Conservation (phyloP, 1,284 basidiomycete genomes). For the Ceratobasidium sp. region DNA sequence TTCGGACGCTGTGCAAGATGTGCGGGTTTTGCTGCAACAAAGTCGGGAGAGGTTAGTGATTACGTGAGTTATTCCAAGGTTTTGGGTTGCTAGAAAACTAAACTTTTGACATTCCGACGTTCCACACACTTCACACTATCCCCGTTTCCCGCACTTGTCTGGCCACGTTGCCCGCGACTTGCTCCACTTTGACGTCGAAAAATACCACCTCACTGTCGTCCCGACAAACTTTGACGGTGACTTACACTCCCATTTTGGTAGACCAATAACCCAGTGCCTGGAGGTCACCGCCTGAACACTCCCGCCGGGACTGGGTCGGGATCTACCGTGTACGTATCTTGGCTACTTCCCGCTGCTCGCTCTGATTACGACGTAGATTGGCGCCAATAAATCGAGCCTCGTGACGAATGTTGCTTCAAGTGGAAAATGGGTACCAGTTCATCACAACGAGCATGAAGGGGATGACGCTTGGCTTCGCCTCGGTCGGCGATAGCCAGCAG, state of each 20-base stretch:
- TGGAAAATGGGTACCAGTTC: slow-evolving; percentile 95
- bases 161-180: slow-evolving; percentile 87
- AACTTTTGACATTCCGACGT: no score
- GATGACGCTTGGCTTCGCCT: slow-evolving; percentile 73
- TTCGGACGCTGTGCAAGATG: slow-evolving; percentile 89
- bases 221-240: slow-evolving; percentile 62
- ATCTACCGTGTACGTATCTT: slow-evolving; percentile 74
- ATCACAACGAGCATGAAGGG: slow-evolving; percentile 93
- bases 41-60: slow-evolving; percentile 90
- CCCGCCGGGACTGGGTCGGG: slow-evolving; percentile 97
- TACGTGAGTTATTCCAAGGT: slow-evolving; percentile 66
- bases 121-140: neutral
- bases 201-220: slow-evolving; percentile 77
- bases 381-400: slow-evolving; percentile 82
- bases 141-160: neutral
- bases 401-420: slow-evolving; percentile 87
- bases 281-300: slow-evolving; percentile 88
- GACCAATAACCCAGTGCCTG: slow-evolving; percentile 88
- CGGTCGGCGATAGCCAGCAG: slow-evolving; percentile 71
- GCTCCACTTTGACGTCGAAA: slow-evolving; percentile 78
- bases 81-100: no score
- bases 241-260: slow-evolving; percentile 85
- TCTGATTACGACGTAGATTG: slow-evolving; percentile 65
- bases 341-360: neutral
- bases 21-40: slow-evolving; percentile 90